Base-by-base conservation (phyloP, 2,329 filamentous ascomycete genomes). In the Cryphonectria radicalis region DNA sequence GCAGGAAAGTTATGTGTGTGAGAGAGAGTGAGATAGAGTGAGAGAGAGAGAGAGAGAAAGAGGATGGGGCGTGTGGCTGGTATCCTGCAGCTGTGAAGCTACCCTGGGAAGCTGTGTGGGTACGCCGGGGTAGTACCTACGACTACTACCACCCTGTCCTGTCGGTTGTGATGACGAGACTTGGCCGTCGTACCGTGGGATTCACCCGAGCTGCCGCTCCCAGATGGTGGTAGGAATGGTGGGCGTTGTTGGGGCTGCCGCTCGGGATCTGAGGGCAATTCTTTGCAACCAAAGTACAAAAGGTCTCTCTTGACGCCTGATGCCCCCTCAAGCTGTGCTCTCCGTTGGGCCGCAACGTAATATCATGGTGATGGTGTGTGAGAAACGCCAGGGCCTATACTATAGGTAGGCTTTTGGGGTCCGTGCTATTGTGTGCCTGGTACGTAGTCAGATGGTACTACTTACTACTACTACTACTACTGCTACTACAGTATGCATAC, bases 21-120 rank as follows among this genome's bases (percentile, higher is more conserved):
- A 10, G n/a, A 3, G n/a, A 7, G 53, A 14, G 28, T 13, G 53
- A 17, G n/a, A 11, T 1, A 6, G 46, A 6, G 11, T 3, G 46
- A 22, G 43, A 46, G 50, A 11, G 19, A 5, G 6, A n/a, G 25
- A n/a, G 11, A 32, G 11, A 11, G 22, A 11, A 11, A 3, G n/a
- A 57, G 53, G 13, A 28, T 42, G 50, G 60, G 14, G 28, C n/a
- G 42, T 59, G 50, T 59, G 65, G 37, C 65, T 57, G 53, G 53
- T 57, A 46, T 67, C 65, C 4, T 67, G 53, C 53, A 67, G 35
- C 40, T 42, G 28, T 17, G 53, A 50, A 67, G 66, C 66, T 67
- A 60, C 66, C n/a, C 65, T 37, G 14, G 46, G 46, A 25, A 32
- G 46, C 64, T n/a, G 46, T 28, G 28, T 37, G 64, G 46, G 28